phyloP scores from a whole-genome alignment of 306 rosid species.

The Pterocarpus santalinus region DNA sequence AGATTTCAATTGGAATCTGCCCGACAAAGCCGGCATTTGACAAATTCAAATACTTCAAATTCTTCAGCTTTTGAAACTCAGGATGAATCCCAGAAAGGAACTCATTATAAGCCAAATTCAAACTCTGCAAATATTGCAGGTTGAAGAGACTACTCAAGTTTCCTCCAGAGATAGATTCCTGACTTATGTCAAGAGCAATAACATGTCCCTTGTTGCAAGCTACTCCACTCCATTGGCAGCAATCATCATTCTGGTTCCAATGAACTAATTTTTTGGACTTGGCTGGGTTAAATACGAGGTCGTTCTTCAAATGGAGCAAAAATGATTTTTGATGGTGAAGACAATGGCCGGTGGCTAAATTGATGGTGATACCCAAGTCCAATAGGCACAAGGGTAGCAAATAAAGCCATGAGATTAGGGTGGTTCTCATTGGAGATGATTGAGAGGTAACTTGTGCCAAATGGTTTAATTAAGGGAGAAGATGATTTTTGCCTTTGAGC shows the following conservation, averaged over 20 bases:
- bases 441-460: background rate
- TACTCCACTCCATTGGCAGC: slow-evolving; percentile 65
- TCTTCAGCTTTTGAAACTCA: background rate
- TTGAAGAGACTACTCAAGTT: slow-evolving; percentile 42
- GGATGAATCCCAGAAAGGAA: slow-evolving; percentile 20
- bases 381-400: background rate
- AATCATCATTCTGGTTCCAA: slow-evolving; percentile 50
- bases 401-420: background rate
- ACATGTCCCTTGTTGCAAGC: slow-evolving; percentile 44
- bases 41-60: slow-evolving; percentile 22
- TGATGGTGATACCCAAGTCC: background rate
- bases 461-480: background rate
- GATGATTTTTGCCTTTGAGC: background rate
- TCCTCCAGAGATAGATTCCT: slow-evolving; percentile 36
- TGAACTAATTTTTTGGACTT: slow-evolving; percentile 16
- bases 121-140: slow-evolving; percentile 32
- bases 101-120: slow-evolving; percentile 36
- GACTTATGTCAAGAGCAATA: slow-evolving; percentile 42
- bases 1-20: slow-evolving; percentile 35
- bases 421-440: background rate
- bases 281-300: background rate
- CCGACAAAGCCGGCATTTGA: slow-evolving; percentile 37
- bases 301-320: slow-evolving; percentile 27
- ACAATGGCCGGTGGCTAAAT: background rate
- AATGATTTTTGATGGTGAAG: slow-evolving; percentile 7